Percentiles rank a stretch among this genome's conserved stretches.
These are phyloP conservation scores for Scytalidium lignicola DNA, from an alignment of 2,329 filamentous ascomycete species.

Conservation along the genomic window DNA sequence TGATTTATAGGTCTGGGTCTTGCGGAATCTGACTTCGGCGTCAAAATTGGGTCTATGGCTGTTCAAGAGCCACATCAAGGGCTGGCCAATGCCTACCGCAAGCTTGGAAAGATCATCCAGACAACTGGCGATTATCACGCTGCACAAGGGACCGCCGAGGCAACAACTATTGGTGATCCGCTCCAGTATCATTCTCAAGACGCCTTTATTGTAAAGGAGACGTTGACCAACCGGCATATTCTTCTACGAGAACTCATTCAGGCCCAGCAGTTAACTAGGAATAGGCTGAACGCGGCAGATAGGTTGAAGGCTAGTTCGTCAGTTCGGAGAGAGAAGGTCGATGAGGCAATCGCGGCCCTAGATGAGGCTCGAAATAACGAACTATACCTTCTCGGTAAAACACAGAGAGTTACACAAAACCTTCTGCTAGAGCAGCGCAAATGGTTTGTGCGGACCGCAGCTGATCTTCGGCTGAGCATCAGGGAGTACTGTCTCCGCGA, in stretches of 20 bases:
- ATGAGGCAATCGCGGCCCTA: constrained; percentile 88
- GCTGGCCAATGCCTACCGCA: constrained; percentile 84
- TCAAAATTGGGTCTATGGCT: constrained; percentile 81
- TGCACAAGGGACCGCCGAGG: constrained; percentile 93
- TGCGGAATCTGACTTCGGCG: constrained; percentile 87
- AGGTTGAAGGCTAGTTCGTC: constrained; percentile 81
- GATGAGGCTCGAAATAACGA: constrained; percentile 85
- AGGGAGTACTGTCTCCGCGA: constrained; percentile 91
- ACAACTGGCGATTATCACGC: constrained; percentile 93
- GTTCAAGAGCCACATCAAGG: constrained; percentile 88
- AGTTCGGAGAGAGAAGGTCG: constrained; percentile 90
- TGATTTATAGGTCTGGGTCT: constrained; percentile 71
- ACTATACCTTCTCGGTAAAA: constrained; percentile 76
- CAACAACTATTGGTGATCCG: constrained; percentile 88
- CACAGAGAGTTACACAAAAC: constrained; percentile 82
- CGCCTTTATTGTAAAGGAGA: constrained; percentile 97
- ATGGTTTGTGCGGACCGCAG: constrained; percentile 83
- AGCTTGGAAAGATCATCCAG: constrained; percentile 90
- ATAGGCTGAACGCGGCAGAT: constrained; percentile 80
- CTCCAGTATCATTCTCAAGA: constrained; percentile 93
- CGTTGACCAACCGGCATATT: constrained; percentile 94
- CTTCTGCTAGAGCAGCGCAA: constrained; percentile 81
- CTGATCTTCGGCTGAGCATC: constrained; percentile 77
- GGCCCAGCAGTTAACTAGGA: constrained; percentile 79
- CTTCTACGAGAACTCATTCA: constrained; percentile 88